Evolutionary conservation across 495 filamentous ascomycete species (phyloP), one percentile per base, ranked within the genome.

Genomic region (Aspergillus wentii): DNA sequence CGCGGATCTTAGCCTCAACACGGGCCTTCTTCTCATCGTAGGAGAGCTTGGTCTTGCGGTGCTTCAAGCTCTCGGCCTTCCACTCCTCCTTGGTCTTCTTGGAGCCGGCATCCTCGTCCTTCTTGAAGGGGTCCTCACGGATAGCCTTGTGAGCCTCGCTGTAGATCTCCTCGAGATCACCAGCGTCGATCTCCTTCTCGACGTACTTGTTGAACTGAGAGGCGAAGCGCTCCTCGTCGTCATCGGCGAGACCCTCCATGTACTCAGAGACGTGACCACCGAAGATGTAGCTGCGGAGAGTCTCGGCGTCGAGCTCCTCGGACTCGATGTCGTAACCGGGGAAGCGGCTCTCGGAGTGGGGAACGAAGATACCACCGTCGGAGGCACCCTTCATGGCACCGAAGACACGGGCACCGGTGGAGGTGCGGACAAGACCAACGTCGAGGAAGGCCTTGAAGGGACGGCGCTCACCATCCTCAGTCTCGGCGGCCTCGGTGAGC

Each of bases 151-250:
- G 94, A 41, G 89, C 91, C 64, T 96, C 87, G 33, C 71, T 56
- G 78, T 97, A 99, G 59, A 97, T 67, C 52, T 99, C 94, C 86
- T 99, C 92, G 32, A 99, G 76, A 48, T 88, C 88, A 62, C 95
- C 94, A 39, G 92, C 91, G 72, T 97, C 92, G 45, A 97, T 68
- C 49, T 91, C 94, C 57, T 94, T 85, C 61, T 97, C 92, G 49
- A 94, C 83, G 78, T 99, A 99, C 69, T 89, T 80, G 65, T 80
- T 69, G 84, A 99, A 98, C 77, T 97, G 92, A 54, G 79, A 80
- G 79, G 89, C 91, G 83, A 87, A 99, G 65, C 92, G 89, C 79
- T 99, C 92, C 84, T 99, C 92, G 66, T 99, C 92, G 66, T 99
- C 92, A 64, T 99, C 92, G 64, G 94, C 94, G 51, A 99, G 85